phyloP scores from a whole-genome alignment of 352 stramenopile species.

The Phytophthora quininea region DNA sequence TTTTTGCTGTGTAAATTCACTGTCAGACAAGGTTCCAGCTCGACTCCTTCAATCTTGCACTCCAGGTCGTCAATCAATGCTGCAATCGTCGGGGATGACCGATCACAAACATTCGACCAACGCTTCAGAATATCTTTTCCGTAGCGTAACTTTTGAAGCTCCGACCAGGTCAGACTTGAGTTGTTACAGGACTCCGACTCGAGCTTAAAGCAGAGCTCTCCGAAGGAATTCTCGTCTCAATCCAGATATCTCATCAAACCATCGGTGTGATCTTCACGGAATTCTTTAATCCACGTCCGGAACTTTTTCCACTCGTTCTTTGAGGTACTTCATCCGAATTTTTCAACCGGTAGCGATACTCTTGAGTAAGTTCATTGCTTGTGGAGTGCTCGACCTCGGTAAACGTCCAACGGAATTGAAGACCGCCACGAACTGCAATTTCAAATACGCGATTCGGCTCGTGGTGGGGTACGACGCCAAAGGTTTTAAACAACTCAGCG shows the following conservation, averaged over 20 bases:
- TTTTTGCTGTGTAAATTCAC: not conserved
- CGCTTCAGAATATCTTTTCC: constrained; percentile 3
- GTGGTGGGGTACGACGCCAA: not conserved
- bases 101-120: constrained; percentile 18
- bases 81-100: not conserved
- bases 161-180: constrained; percentile 3
- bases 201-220: constrained; percentile 11
- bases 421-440: constrained; percentile 4
- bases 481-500: constrained; percentile 1
- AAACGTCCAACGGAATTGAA: constrained; percentile 7
- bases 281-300: constrained; percentile 15
- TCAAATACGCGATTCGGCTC: constrained; percentile 4
- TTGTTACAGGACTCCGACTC: not conserved
- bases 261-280: not conserved
- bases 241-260: constrained; percentile 3
- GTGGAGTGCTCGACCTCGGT: not conserved
- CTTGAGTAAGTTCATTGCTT: not conserved
- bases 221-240: constrained; percentile 10
- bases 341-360: not conserved
- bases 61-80: constrained; percentile 11
- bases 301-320: not conserved
- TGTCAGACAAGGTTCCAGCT: not conserved
- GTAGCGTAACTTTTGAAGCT: constrained; percentile 8
- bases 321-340: not conserved
- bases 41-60: too few species aligned